phyloP scores from a whole-genome alignment of 2,329 filamentous ascomycete species.

The Penicillium sp. region DNA sequence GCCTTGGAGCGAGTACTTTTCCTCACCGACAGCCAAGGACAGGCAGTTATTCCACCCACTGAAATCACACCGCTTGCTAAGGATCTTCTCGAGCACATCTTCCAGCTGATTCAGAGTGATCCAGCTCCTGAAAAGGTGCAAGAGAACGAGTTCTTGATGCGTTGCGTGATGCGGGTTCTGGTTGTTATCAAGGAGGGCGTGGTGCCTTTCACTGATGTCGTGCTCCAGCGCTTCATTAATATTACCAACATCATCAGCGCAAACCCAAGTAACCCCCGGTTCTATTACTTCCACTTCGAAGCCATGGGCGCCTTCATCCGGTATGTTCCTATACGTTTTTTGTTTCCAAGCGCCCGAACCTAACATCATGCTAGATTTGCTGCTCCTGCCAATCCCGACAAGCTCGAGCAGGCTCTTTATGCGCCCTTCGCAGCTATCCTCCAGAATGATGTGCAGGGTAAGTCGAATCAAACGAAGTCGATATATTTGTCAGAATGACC shows the following conservation, averaged over 20 bases:
- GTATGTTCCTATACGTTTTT: conserved; percentile 31
- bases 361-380: conserved; percentile 52
- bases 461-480: conserved; percentile 15
- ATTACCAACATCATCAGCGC: conserved; percentile 90
- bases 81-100: conserved; percentile 83
- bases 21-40: conserved; percentile 71
- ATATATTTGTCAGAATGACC: background rate
- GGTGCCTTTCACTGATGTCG: conserved; percentile 67
- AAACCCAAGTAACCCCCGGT: conserved; percentile 95
- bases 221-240: conserved; percentile 78
- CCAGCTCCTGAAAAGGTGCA: conserved; percentile 86
- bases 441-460: conserved; percentile 75
- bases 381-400: conserved; percentile 65
- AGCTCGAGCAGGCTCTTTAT: conserved; percentile 79
- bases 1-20: conserved; percentile 91
- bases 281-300: conserved; percentile 99
- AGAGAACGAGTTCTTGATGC: conserved; percentile 98
- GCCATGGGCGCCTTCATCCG: conserved; percentile 84
- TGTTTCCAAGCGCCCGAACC: background rate
- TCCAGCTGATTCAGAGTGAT: conserved; percentile 85
- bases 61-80: conserved; percentile 80
- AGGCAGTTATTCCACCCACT: conserved; percentile 73
- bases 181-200: conserved; percentile 88
- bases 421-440: conserved; percentile 78
- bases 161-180: conserved; percentile 94